Conservation (phyloP, 1,284 basidiomycete species). For the Rhodotorula sp. region DNA sequence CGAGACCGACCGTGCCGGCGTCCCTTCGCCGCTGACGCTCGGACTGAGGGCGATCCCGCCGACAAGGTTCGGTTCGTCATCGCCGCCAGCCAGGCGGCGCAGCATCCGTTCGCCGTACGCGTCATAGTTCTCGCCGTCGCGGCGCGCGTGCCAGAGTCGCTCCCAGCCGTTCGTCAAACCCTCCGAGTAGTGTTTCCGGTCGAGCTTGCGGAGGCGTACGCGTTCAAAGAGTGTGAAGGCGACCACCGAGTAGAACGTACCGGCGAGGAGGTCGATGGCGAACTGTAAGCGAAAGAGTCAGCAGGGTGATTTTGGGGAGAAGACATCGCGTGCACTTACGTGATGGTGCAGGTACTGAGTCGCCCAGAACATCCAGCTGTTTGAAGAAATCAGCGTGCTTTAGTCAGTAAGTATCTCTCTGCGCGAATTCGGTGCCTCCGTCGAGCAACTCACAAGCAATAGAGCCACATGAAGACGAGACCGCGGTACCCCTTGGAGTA, state of each 20-base stretch:
- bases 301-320: too few relatives aligned
- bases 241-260: constrained; percentile 34
- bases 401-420: background rate
- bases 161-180: constrained; percentile 41
- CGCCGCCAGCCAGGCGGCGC: constrained; percentile 1
- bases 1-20: background rate
- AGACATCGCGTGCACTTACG: too few relatives aligned
- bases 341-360: constrained; percentile 43
- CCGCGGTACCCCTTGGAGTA: constrained; percentile 35
- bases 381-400: too few relatives aligned
- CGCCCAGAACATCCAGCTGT: constrained; percentile 38
- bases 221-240: constrained; percentile 38
- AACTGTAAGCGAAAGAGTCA: constrained; percentile 9
- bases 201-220: constrained; percentile 34
- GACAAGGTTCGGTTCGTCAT: background rate
- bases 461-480: constrained; percentile 30
- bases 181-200: constrained; percentile 27
- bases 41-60: background rate
- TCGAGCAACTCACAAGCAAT: constrained; percentile 20
- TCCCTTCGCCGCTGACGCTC: constrained; percentile 4
- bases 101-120: constrained; percentile 21
- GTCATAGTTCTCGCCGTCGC: constrained; percentile 28
- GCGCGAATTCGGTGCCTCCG: background rate
- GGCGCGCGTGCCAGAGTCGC: constrained; percentile 20
- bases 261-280: constrained; percentile 41